Percentiles rank a stretch among this genome's conserved stretches.
These are phyloP conservation scores for Diospyros lotus DNA, from an alignment of 148 eudicot species.

Conservation along the genomic window DNA sequence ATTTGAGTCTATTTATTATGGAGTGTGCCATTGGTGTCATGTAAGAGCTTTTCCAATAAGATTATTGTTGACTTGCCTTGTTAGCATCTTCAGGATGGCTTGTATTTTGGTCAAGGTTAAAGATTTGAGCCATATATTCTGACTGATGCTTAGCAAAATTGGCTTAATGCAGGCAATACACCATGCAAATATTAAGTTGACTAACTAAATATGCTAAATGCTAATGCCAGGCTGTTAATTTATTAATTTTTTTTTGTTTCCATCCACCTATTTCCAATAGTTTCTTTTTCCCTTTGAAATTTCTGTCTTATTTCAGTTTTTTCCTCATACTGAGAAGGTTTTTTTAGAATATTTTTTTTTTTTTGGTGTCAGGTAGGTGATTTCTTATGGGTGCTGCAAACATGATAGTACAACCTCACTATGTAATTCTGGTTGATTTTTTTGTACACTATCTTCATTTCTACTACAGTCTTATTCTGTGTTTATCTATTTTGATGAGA, in stretches of 20 bases:
- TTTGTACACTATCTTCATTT: not conserved
- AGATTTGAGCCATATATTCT: not conserved
- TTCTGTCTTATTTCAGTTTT: not conserved
- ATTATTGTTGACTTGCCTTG: not conserved
- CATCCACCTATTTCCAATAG: not conserved
- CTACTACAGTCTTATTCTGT: not conserved
- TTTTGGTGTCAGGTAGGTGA: too few relatives aligned
- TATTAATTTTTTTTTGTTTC: not conserved
- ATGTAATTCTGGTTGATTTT: not conserved
- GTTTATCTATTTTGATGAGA: not conserved
- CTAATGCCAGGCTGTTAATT: slow-evolving; percentile 5
- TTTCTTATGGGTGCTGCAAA: slow-evolving; percentile 2
- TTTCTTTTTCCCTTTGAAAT: not conserved
- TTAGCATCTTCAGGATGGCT: not conserved
- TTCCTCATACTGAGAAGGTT: not conserved
- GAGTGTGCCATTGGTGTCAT: too few relatives aligned
- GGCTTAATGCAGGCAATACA: not conserved
- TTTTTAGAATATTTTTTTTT: too few relatives aligned
- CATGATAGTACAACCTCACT: not conserved
- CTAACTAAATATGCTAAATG: not conserved
- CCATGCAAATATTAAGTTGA: not conserved
- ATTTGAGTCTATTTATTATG: too few relatives aligned
- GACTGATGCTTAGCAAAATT: not conserved
- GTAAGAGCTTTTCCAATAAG: too few relatives aligned
- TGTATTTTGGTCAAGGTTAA: not conserved